Percentiles rank a stretch among this genome's conserved stretches.
Evolutionary conservation across 257 asterid species (phyloP).

Genomic region (Solanum chilense): DNA sequence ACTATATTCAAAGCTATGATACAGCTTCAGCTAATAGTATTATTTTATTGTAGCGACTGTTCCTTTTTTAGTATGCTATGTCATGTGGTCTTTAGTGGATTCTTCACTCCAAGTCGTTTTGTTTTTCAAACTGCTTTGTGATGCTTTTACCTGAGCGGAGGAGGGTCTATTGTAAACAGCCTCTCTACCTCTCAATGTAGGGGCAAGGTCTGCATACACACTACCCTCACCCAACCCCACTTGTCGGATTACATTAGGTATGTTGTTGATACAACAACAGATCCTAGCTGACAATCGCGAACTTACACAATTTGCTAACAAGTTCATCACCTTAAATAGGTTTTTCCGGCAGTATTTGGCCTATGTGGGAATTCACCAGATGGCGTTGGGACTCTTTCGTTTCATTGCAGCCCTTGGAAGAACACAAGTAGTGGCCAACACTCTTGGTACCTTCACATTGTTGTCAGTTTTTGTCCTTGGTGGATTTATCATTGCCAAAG

Average conservation of each 20-base stretch:
- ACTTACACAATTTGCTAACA: not conserved
- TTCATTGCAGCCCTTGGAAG: constrained; percentile 64
- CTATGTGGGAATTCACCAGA: constrained; percentile 57
- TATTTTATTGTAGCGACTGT: not conserved
- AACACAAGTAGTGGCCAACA: constrained; percentile 62
- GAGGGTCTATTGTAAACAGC: not conserved
- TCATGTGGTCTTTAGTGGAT: not conserved
- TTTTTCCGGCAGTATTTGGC: constrained; percentile 56
- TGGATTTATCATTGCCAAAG: constrained; percentile 67
- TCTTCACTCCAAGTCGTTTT: not conserved
- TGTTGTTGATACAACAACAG: not conserved
- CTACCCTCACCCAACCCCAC: not conserved
- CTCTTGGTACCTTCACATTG: constrained; percentile 60
- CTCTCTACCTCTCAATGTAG: not conserved
- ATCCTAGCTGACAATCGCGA: not conserved
- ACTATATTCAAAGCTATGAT: not conserved
- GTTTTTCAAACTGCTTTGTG: not conserved
- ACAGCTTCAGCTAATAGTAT: not conserved
- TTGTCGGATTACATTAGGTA: not conserved
- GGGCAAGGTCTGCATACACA: not conserved
- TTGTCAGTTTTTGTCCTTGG: constrained; percentile 55
- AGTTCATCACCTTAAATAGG: constrained; percentile 14
- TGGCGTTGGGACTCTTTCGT: constrained; percentile 70
- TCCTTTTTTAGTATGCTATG: not conserved
- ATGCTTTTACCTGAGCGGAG: not conserved